phyloP scores from a whole-genome alignment of 805 yeast species.

The Sugiyamaella mastotermitis region DNA sequence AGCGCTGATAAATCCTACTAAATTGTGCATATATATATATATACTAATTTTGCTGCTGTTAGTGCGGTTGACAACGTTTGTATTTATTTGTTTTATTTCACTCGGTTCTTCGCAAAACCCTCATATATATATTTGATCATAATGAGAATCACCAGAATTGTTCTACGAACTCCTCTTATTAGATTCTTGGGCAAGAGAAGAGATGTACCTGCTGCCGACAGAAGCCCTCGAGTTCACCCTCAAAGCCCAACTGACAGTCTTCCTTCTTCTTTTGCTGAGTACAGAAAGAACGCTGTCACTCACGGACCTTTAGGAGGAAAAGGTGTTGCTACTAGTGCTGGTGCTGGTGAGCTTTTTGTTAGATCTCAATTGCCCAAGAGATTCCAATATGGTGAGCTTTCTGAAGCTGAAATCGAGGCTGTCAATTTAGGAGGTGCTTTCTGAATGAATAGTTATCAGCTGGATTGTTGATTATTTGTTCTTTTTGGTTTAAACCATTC shows the following conservation, averaged over 20 bases:
- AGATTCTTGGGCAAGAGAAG: conserved; percentile 84
- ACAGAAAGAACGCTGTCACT: conserved; percentile 28
- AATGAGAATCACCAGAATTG: conserved; percentile 28
- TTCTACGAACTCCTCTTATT: conserved; percentile 53
- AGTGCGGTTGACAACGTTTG: too few species aligned
- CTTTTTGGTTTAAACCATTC: too few species aligned
- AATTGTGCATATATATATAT: too few species aligned
- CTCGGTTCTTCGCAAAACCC: not conserved
- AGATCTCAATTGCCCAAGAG: conserved; percentile 65
- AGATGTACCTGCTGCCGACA: conserved; percentile 6
- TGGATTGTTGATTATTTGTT: too few species aligned
- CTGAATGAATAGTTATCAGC: too few species aligned
- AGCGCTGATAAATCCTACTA: too few species aligned
- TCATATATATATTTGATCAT: not conserved
- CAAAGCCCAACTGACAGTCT: conserved; percentile 34
- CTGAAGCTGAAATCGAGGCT: conserved; percentile 66
- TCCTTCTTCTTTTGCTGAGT: conserved; percentile 32
- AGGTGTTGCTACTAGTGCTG: conserved; percentile 17
- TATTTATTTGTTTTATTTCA: too few species aligned
- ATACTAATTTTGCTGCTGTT: too few species aligned
- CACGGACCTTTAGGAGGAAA: conserved; percentile 30
- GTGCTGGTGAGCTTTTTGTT: conserved; percentile 34
- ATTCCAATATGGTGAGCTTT: conserved; percentile 61
- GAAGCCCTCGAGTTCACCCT: conserved; percentile 30
- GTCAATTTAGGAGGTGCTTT: conserved; percentile 85